Base-by-base conservation (phyloP, 345 rosid genomes). In the Firmiana major region DNA sequence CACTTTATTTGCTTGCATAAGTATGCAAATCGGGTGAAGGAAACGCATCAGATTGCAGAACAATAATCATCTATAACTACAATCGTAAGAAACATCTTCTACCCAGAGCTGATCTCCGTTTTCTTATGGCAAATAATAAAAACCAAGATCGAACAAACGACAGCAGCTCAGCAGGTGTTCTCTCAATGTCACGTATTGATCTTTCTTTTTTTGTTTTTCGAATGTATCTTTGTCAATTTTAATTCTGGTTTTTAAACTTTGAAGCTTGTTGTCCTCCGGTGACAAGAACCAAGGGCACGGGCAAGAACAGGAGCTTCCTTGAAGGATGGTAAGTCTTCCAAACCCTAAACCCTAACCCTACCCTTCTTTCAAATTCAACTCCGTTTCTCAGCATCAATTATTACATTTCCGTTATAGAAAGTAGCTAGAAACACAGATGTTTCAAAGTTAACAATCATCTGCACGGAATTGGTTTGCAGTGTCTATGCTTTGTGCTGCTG, bases 401-500 rank as follows among this genome's bases (percentile, higher is more conserved):
- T 10, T 12, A 10, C 2, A 46, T 3, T 16, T 49, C 55, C n/a
- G 2, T 16, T 49, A 49, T 16, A 16, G 19, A 15, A 15, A 16
- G 16, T 49, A 49, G n/a, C n/a, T n/a, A n/a, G n/a, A 49, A 49
- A 49, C n/a, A 15, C 55, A 49, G 7, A 17, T 51, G 54, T 16
- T 17, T 6, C n/a, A 5, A 17, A 16, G 6, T 45, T 11, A 45
- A 45, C 3, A 45, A 45, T 45, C 49, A 45, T 45, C 11, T 45
- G 49, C 49, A 45, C 21, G 8, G 26, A 55, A 55, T 55, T 21
- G 22, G 5, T 17, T 21, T 55, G 28, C 60, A 55, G 60, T 34
- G 31, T 71, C 48, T 53, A 2, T 71, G 75, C 75, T 36, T 34
- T 71, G 62, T 71, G 75, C 22, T 71, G 75, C 46, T 71, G 75